Evolutionary conservation across 345 rosid genomes (phyloP), one percentile per base, ranked within the genome.

Genomic region (Theobroma cacao): DNA sequence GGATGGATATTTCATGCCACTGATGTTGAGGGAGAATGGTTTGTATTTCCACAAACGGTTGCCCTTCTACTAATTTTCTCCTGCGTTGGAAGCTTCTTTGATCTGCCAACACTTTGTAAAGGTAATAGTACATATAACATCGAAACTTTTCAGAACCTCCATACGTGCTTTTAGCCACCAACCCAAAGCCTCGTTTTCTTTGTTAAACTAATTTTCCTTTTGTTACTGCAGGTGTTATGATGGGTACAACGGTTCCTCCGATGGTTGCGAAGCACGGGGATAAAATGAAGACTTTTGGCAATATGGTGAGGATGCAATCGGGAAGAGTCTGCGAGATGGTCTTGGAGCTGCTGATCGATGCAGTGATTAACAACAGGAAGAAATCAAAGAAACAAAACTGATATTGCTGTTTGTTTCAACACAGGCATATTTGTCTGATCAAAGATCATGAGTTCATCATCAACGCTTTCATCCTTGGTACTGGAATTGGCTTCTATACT

Each of bases 161-260:
- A 5, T 5, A 36, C 38, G 2, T 36, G 3, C 2, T 36, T 36
- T 36, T 2, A 36, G 38, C 38, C 5, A 5, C 38, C 5, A 36
- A 5, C 38, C 38, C 5, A 2, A 36, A 36, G 38, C 38, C 2
- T 36, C 38, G 38, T 36, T 40, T 40, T 7, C 9, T 11, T 41
- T 7, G 45, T 41, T 9, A n/a, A n/a, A n/a, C n/a, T n/a, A n/a
- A n/a, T n/a, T n/a, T n/a, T n/a, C n/a, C n/a, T n/a, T n/a, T 40
- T 40, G 20, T 24, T 43, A 1, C 11, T 47, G 22, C 59, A 84
- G 90, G 79, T 31, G 60, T 58, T 22, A 64, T 83, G 63, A 58
- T 53, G 72, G 89, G 85, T 6, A 61, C 85, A 86, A 83, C 80
- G 5, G 62, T 77, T 40, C 88, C 89, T 2, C 68, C 79, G 62